Conservation (phyloP, 2,329 filamentous ascomycete genomes). For the Rhynchosporium secalis region DNA sequence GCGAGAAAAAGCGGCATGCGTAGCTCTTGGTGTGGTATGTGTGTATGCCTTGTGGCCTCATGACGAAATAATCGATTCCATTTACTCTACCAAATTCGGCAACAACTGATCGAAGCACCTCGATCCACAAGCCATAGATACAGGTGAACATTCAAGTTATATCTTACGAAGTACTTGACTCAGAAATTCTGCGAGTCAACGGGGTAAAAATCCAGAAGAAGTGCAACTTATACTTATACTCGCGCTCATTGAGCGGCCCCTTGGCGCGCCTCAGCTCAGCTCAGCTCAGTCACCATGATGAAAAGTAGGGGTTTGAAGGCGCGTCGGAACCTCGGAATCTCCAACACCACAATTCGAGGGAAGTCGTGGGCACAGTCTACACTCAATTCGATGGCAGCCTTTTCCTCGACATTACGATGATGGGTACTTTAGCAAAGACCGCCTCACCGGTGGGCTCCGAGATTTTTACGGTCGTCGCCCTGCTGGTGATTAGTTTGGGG, state of each 20-base stretch:
- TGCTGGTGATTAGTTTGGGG: slow-evolving; percentile 71
- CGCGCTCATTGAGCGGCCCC: background rate
- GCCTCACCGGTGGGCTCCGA: slow-evolving; percentile 73
- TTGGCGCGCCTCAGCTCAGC: background rate
- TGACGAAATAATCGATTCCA: too few species aligned
- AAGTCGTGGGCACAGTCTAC: background rate
- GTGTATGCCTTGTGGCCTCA: too few species aligned
- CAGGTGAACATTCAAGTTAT: too few species aligned
- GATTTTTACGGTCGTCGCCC: slow-evolving; percentile 72
- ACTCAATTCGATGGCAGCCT: slow-evolving; percentile 22
- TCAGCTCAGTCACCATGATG: slow-evolving; percentile 2
- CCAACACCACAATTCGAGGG: background rate
- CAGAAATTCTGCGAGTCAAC: background rate
- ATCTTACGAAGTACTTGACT: background rate
- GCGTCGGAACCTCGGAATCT: background rate
- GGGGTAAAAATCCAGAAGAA: background rate
- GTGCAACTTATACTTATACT: background rate
- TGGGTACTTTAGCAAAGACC: slow-evolving; percentile 44
- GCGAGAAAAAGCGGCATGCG: too few species aligned
- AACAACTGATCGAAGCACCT: too few species aligned
- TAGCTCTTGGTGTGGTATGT: too few species aligned
- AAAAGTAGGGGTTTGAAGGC: background rate
- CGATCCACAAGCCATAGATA: too few species aligned
- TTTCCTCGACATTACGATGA: slow-evolving; percentile 17
- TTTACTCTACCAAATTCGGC: background rate